These are phyloP conservation scores for Westerdykella aurantiaca DNA, from an alignment of 2,329 filamentous ascomycete species.

Conservation along the genomic window DNA sequence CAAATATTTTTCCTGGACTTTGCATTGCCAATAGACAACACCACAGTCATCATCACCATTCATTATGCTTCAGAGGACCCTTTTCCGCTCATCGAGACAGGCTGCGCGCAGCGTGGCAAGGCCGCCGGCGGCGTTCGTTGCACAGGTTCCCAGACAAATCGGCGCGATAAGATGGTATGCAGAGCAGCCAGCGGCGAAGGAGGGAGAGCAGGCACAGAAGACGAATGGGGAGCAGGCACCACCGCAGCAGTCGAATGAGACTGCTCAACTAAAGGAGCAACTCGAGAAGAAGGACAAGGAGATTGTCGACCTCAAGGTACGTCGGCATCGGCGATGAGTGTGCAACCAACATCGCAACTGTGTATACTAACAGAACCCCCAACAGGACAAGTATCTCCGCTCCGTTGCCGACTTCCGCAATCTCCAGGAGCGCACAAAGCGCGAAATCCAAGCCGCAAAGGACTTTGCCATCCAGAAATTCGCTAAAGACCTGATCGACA, in stretches of 20 bases:
- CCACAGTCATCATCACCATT: conserved; percentile 4
- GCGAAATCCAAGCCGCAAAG: conserved; percentile 79
- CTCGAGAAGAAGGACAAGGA: conserved; percentile 68
- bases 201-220: conserved; percentile 33
- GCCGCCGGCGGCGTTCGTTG: conserved; percentile 37
- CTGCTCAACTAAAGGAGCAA: conserved; percentile 52
- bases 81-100: conserved; percentile 45
- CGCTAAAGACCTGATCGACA: conserved; percentile 89
- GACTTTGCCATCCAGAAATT: conserved; percentile 95
- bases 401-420: conserved; percentile 96
- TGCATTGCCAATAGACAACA: background rate
- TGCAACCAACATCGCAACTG: background rate
- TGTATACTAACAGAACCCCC: background rate
- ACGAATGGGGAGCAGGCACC: conserved; percentile 45
- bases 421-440: conserved; percentile 87
- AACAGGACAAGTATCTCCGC: conserved; percentile 87
- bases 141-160: conserved; percentile 8
- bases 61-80: conserved; percentile 48
- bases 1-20: conserved; percentile 9
- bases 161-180: conserved; percentile 43
- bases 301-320: conserved; percentile 78
- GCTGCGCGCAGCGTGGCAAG: conserved; percentile 35
- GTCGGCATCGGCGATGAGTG: conserved; percentile 6
- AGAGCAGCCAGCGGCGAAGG: conserved; percentile 44
- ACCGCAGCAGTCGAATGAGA: conserved; percentile 11